Base-by-base conservation (phyloP, 148 eudicot genomes). In the Arbutus unedo region DNA sequence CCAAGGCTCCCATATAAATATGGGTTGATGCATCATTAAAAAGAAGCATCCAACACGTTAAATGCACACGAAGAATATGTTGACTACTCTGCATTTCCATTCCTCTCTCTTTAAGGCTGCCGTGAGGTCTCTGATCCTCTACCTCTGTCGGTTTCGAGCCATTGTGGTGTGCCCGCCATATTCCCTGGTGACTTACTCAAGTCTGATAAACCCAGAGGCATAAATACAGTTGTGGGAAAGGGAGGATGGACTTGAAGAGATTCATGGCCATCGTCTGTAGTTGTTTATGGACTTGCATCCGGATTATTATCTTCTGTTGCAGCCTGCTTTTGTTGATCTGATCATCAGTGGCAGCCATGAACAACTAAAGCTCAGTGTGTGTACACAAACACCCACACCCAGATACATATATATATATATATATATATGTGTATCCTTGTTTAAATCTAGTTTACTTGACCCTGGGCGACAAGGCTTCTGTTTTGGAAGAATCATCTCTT, bases 401-500 rank as follows among this genome's bases (percentile, higher is more conserved):
- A 31, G n/a, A 15, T 53, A 15, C 60, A 56, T 16, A 4, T 18
- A 56, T n/a, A 4, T 4, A n/a, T 23, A 19, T 19, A 19, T 59
- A 23, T 18, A 59, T 21, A 21, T 8, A 60, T 5, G 41, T 64
- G 13, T 64, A 31, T 31, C 54, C 54, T 68, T 14, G 3, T 21
- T 13, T 64, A 64, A 38, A 64, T 64, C 38, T 23, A 21, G n/a
- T 64, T 44, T 60, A 15, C 19, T 51, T 16, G 18, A 13, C 47
- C 64, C 47, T 77, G 45, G 57, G 38, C 25, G n/a, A 76, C 10
- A 76, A 76, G 79, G 60, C 56, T 76, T 76, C n/a, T 76, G 44
- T 62, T 53, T 53, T 53, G 19, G 1, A 31, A 23, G 59, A 9
- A 25, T 76, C 64, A 53, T 53, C 8, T 54, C 13, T 16, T 18